These are phyloP conservation scores for Coniochaeta sp. DNA, from an alignment of 2,329 filamentous ascomycete genomes.

Conservation along the genomic window DNA sequence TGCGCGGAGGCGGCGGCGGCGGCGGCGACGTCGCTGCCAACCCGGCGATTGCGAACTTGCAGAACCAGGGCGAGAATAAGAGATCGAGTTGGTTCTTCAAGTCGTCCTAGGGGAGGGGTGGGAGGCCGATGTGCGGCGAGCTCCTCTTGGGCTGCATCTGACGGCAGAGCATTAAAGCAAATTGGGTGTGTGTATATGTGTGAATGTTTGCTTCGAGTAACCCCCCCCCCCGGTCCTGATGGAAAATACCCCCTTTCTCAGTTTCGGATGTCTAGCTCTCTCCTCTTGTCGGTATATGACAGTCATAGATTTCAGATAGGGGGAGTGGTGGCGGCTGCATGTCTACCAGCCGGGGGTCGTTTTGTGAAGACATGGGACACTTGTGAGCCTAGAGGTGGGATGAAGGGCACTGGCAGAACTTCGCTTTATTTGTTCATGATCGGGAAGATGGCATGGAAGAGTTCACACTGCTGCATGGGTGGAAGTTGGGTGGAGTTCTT, in stretches of 20 bases:
- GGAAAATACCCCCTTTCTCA: background rate
- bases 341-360: too few species aligned
- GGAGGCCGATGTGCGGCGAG: background rate
- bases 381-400: background rate
- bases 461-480: background rate
- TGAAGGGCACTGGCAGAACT: background rate
- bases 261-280: background rate
- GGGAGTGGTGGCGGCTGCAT: too few species aligned
- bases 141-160: background rate
- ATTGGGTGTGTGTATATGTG: too few species aligned
- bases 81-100: conserved; percentile 70
- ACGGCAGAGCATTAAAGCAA: background rate
- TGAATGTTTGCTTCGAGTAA: too few species aligned
- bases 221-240: too few species aligned
- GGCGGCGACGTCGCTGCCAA: conserved; percentile 35
- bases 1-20: conserved; percentile 53
- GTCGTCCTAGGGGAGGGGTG: conserved; percentile 29
- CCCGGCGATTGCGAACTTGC: conserved; percentile 49
- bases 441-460: background rate
- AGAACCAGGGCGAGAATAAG: conserved; percentile 56
- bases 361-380: too few species aligned
- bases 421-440: background rate
- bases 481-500: background rate
- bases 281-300: background rate
- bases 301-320: background rate